Percentiles rank a stretch among this genome's conserved stretches.
These are phyloP conservation scores for Fusarium buharicum DNA, from an alignment of 2,329 filamentous ascomycete species.

Conservation along the genomic window DNA sequence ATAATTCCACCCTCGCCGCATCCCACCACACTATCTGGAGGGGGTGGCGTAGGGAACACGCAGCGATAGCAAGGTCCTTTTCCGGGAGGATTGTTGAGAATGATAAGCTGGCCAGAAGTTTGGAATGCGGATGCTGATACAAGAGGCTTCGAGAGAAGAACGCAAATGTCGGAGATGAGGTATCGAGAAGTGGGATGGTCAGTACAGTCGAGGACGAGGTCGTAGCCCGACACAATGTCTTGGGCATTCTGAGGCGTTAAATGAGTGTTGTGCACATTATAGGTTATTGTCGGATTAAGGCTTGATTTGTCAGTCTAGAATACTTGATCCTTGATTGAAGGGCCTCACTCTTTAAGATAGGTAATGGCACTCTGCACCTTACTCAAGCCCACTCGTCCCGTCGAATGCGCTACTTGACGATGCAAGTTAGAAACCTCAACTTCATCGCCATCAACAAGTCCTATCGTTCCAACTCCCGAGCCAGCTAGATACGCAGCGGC, in stretches of 20 bases:
- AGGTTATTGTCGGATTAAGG: conserved; percentile 77
- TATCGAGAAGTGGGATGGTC: conserved; percentile 94
- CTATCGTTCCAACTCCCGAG: conserved; percentile 84
- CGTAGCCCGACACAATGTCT: conserved; percentile 74
- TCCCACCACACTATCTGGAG: conserved; percentile 81
- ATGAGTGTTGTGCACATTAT: conserved; percentile 70
- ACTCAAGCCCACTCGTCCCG: conserved; percentile 73
- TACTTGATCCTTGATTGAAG: neutral
- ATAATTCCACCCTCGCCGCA: conserved; percentile 95
- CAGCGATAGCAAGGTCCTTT: conserved; percentile 90
- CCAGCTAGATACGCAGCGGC: conserved; percentile 93
- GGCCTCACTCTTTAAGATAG: conserved; percentile 64
- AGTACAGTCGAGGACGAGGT: conserved; percentile 92
- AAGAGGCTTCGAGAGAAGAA: conserved; percentile 80
- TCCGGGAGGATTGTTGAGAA: conserved; percentile 85
- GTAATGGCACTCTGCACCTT: conserved; percentile 83
- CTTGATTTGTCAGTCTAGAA: conserved; percentile 51
- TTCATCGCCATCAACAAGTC: conserved; percentile 85
- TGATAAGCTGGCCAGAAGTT: conserved; percentile 88
- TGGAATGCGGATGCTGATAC: conserved; percentile 90
- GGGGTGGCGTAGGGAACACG: conserved; percentile 88
- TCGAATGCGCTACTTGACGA: conserved; percentile 86
- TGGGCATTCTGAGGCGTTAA: conserved; percentile 76
- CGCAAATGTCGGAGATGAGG: conserved; percentile 89
- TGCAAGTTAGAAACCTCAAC: conserved; percentile 94